A percentile compares a stretch with the other conserved stretches of the same genome.
Conservation (phyloP, 371 early-diverging fungal species). For the Lichtheimia hyalospora region DNA sequence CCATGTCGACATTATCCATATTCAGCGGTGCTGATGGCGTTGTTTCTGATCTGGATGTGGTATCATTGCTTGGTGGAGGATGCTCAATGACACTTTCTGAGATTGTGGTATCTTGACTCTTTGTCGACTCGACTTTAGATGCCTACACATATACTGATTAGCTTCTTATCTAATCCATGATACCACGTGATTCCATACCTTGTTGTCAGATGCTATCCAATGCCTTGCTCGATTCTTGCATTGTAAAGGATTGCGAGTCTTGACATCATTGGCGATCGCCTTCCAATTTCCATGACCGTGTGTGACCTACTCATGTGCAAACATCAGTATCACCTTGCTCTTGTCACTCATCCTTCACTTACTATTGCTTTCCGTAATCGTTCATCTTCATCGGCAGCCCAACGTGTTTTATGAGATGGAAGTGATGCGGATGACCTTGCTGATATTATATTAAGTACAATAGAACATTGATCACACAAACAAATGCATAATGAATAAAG, state of each 20-base stretch:
- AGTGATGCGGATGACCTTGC: conserved; percentile 52
- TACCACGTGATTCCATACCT: no score
- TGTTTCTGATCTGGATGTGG: no score
- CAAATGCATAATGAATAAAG: background rate
- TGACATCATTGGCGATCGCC: conserved; percentile 50
- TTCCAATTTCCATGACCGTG: conserved; percentile 72
- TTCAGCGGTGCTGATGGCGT: background rate
- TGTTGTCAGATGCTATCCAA: conserved; percentile 46
- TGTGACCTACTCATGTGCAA: conserved; percentile 11
- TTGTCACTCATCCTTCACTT: conserved; percentile 12
- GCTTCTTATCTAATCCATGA: no score
- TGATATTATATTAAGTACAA: conserved; percentile 7
- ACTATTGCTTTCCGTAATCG: conserved; percentile 47
- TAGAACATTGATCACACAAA: background rate
- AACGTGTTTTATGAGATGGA: conserved; percentile 67
- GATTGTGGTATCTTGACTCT: no score
- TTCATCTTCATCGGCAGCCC: conserved; percentile 49
- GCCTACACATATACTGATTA: no score
- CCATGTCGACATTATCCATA: background rate
- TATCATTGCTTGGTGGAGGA: no score
- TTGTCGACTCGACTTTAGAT: no score
- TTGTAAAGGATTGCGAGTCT: conserved; percentile 63
- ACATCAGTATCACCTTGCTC: background rate
- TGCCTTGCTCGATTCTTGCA: conserved; percentile 73
- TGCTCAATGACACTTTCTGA: no score